A percentile compares a stretch with the other conserved stretches of the same genome.
These are phyloP conservation scores for Sonneratia caseolaris DNA, from an alignment of 345 rosid genomes.

Conservation along the genomic window DNA sequence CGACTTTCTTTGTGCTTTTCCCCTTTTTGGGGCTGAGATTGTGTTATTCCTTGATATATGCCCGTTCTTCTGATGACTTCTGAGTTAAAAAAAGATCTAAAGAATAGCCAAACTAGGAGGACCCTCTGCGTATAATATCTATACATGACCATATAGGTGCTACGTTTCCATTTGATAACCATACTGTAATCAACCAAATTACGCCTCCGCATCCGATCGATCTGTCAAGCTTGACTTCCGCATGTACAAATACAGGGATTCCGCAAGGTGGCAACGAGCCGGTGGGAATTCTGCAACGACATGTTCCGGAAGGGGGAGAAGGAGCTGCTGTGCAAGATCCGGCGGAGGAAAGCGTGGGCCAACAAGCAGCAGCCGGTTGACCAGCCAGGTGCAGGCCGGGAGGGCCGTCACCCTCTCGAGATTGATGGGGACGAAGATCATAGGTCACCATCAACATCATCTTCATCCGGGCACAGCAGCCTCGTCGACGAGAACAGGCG, in stretches of 20 bases:
- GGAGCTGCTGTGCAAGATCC: constrained; percentile 30
- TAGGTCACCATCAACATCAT: constrained; percentile 71
- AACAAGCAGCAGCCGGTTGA: background rate
- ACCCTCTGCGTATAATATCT: no score
- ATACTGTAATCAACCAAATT: no score
- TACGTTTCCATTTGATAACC: no score
- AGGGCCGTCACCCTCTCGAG: background rate
- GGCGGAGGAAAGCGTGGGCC: constrained; percentile 38
- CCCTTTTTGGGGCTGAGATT: no score
- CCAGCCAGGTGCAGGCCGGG: background rate
- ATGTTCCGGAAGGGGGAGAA: constrained; percentile 27
- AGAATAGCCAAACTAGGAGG: no score
- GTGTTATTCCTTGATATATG: background rate
- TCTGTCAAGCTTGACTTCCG: no score
- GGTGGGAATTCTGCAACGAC: constrained; percentile 50
- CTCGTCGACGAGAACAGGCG: constrained; percentile 75
- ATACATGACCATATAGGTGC: no score
- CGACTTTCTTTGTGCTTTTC: background rate
- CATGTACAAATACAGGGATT: constrained; percentile 20
- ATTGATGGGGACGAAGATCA: constrained; percentile 29
- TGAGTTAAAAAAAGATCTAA: no score
- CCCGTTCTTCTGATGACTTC: background rate
- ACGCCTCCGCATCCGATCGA: no score
- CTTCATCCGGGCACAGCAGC: constrained; percentile 40
- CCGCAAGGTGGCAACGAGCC: constrained; percentile 33